Evolutionary conservation across 2,329 filamentous ascomycete genomes (phyloP).

Genomic region (Zymoseptoria pseudotritici): DNA sequence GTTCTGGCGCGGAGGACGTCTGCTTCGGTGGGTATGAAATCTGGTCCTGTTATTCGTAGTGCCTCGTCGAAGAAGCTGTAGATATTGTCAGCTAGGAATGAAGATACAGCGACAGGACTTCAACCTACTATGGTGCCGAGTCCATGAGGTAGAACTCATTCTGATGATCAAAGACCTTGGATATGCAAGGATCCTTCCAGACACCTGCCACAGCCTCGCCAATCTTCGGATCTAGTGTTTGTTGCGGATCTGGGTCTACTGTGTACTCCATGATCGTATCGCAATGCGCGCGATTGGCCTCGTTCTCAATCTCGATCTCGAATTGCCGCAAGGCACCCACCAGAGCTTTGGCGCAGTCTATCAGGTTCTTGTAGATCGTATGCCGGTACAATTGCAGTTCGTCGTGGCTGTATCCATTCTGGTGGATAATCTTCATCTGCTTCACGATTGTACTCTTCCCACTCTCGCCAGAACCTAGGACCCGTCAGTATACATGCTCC

Average conservation of each 20-base stretch:
- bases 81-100: slow-evolving; percentile 2
- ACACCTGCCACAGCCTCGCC: slow-evolving; percentile 76
- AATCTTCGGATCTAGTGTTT: slow-evolving; percentile 71
- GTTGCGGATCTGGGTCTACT: slow-evolving; percentile 83
- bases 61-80: slow-evolving; percentile 92
- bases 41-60: slow-evolving; percentile 68
- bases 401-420: slow-evolving; percentile 92
- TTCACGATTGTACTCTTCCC: slow-evolving; percentile 99
- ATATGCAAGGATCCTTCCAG: slow-evolving; percentile 82
- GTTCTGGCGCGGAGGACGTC: slow-evolving; percentile 93
- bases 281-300: slow-evolving; percentile 65
- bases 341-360: slow-evolving; percentile 92
- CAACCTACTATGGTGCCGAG: slow-evolving; percentile 80
- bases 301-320: slow-evolving; percentile 67
- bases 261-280: slow-evolving; percentile 81
- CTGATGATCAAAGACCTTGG: slow-evolving; percentile 80
- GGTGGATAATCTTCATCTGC: slow-evolving; percentile 99
- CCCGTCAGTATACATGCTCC: slow-evolving; percentile 10
- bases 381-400: slow-evolving; percentile 90
- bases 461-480: slow-evolving; percentile 85
- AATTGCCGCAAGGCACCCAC: slow-evolving; percentile 90
- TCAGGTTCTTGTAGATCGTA: slow-evolving; percentile 95
- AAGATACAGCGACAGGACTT: slow-evolving; percentile 2
- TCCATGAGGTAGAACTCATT: slow-evolving; percentile 99
- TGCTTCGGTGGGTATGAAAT: slow-evolving; percentile 88